Evolutionary conservation across 2,329 filamentous ascomycete genomes (phyloP).

Genomic region (Penicillium janthinellum): DNA sequence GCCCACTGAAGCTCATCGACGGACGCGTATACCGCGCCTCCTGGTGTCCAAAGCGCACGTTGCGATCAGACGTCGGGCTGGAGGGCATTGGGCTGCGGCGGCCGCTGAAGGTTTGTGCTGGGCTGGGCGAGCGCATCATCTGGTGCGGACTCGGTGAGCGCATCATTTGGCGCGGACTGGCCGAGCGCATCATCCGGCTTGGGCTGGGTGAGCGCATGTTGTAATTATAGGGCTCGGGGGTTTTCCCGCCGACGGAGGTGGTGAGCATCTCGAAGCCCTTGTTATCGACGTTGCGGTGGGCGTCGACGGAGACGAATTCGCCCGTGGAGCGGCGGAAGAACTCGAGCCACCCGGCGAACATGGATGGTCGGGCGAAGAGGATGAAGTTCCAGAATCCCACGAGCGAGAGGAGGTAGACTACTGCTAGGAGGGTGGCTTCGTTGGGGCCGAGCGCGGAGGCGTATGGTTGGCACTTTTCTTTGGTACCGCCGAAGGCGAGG

Average conservation of each 20-base stretch:
- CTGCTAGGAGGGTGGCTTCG: constrained; percentile 75
- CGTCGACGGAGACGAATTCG: constrained; percentile 90
- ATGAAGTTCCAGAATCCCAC: constrained; percentile 85
- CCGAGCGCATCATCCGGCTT: background rate
- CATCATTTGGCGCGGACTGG: constrained; percentile 1
- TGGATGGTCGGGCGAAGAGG: constrained; percentile 79
- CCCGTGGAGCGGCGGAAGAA: constrained; percentile 58
- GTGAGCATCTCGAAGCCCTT: constrained; percentile 79
- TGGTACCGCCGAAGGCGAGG: constrained; percentile 64
- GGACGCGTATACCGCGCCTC: constrained; percentile 52
- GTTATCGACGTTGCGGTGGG: constrained; percentile 64
- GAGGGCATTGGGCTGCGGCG: constrained; percentile 31
- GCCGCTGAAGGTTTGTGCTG: constrained; percentile 16
- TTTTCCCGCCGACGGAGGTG: constrained; percentile 30
- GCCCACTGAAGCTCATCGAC: constrained; percentile 52
- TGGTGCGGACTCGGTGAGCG: constrained; percentile 10
- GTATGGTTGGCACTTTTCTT: constrained; percentile 64
- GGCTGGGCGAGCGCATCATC: constrained; percentile 23
- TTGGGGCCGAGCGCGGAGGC: constrained; percentile 68
- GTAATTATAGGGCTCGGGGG: constrained; percentile 32
- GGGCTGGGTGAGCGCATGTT: constrained; percentile 27
- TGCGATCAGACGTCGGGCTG: constrained; percentile 23
- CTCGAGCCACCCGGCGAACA: constrained; percentile 81
- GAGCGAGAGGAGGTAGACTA: constrained; percentile 79
- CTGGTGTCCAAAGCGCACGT: constrained; percentile 38